Percentiles rank a stretch among this genome's conserved stretches.
These are phyloP conservation scores for Lactarius indigo DNA, from an alignment of 768 basidiomycete genomes.

Conservation along the genomic window DNA sequence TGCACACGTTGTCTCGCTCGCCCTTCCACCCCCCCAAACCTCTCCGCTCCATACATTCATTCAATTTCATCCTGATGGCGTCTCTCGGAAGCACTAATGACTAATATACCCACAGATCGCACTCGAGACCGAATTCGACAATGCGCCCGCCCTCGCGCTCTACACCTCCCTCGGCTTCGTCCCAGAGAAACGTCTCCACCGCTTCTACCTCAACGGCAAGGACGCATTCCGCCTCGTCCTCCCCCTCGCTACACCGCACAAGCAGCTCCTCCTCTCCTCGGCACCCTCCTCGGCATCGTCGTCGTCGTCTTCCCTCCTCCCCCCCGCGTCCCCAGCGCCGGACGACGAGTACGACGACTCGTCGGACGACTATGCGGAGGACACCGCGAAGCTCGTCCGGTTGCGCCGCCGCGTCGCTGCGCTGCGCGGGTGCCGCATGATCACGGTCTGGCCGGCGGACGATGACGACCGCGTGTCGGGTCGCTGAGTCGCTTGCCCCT, in stretches of 20 bases:
- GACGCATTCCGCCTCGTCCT: conserved; percentile 88
- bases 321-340: neutral
- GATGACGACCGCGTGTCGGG: conserved; percentile 24
- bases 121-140: conserved; percentile 96
- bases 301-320: neutral
- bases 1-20: neutral
- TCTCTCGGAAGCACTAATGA: conserved; percentile 2
- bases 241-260: conserved; percentile 41
- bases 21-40: neutral
- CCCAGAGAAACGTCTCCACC: conserved; percentile 87
- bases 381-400: conserved; percentile 15
- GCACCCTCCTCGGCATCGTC: neutral
- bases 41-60: neutral
- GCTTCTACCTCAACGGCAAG: conserved; percentile 97
- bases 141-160: conserved; percentile 78
- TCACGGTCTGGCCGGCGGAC: conserved; percentile 25
- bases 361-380: conserved; percentile 4
- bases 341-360: conserved; percentile 1
- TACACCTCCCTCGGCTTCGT: conserved; percentile 95
- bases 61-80: neutral
- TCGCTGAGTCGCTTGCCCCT: conserved; percentile 4
- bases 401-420: conserved; percentile 20
- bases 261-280: neutral
- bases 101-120: conserved; percentile 48
- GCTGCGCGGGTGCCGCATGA: conserved; percentile 23